Percentiles rank a stretch among this genome's conserved stretches.
These are phyloP conservation scores for Penicillium sumatraense DNA, from an alignment of 2,329 filamentous ascomycete species.

Conservation along the genomic window DNA sequence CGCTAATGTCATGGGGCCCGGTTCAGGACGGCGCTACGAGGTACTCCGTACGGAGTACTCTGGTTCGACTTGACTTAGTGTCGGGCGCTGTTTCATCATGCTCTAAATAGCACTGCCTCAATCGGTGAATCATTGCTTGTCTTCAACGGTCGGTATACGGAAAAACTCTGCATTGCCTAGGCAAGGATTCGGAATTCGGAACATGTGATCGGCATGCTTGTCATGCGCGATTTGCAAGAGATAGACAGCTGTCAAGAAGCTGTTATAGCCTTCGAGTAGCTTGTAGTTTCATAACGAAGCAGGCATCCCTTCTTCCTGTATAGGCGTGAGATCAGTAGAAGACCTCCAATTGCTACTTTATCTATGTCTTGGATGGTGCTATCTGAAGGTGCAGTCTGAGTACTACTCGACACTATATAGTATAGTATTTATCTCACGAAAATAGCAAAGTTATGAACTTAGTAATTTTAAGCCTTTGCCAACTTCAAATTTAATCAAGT, in stretches of 20 bases:
- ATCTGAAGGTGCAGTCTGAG: too few species aligned
- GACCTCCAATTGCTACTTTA: too few species aligned
- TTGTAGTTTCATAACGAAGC: too few species aligned
- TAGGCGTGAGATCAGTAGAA: too few species aligned
- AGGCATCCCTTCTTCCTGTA: too few species aligned
- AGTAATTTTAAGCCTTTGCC: too few species aligned
- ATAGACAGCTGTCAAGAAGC: background rate
- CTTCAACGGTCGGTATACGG: slow-evolving; percentile 4
- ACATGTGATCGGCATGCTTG: background rate
- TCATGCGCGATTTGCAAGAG: background rate
- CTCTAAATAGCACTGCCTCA: slow-evolving; percentile 5
- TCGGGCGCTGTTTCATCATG: slow-evolving; percentile 4
- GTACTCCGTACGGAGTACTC: background rate
- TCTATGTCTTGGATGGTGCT: too few species aligned
- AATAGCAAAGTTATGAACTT: too few species aligned
- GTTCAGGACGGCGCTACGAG: background rate
- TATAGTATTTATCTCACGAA: too few species aligned
- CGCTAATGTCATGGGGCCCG: background rate
- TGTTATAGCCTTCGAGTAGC: too few species aligned
- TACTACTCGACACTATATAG: too few species aligned
- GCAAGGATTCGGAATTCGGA: background rate
- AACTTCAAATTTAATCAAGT: too few species aligned
- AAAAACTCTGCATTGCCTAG: slow-evolving; percentile 2
- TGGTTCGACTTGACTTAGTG: background rate
- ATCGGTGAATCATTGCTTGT: slow-evolving; percentile 2